Percentiles rank a stretch among this genome's conserved stretches.
phyloP scores from a whole-genome alignment of 768 basidiomycete species.

The Leccinum rimulosum region DNA sequence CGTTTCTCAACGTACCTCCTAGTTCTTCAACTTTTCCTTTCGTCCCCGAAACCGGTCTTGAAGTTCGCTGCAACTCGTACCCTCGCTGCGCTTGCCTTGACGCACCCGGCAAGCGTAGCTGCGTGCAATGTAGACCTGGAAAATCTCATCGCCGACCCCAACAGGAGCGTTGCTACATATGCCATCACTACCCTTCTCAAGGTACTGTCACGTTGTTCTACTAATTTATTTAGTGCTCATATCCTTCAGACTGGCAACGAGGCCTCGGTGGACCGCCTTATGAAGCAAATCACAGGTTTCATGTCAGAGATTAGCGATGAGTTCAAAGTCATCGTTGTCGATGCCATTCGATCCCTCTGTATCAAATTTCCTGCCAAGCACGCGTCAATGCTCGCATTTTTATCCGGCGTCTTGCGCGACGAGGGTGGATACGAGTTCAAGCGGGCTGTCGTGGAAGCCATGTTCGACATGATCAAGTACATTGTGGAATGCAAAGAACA shows the following conservation, averaged over 20 bases:
- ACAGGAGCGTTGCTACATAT: slow-evolving; percentile 96
- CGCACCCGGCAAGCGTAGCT: slow-evolving; percentile 83
- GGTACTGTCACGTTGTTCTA: slow-evolving; percentile 39
- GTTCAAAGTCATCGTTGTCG: slow-evolving; percentile 99
- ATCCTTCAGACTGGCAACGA: slow-evolving; percentile 88
- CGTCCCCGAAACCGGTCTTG: slow-evolving; percentile 90
- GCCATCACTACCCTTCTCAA: slow-evolving; percentile 98
- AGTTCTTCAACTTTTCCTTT: slow-evolving; percentile 95
- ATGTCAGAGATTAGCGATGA: slow-evolving; percentile 99
- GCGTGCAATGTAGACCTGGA: slow-evolving; percentile 96
- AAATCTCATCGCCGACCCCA: slow-evolving; percentile 91
- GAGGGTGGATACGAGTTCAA: slow-evolving; percentile 99
- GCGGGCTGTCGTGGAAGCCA: slow-evolving; percentile 97
- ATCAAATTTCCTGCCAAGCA: slow-evolving; percentile 99
- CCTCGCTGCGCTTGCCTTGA: slow-evolving; percentile 82
- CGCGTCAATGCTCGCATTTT: slow-evolving; percentile 93
- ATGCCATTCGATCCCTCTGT: slow-evolving; percentile 96
- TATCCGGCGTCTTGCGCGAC: slow-evolving; percentile 93
- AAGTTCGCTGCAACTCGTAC: slow-evolving; percentile 98
- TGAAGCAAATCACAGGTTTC: slow-evolving; percentile 99
- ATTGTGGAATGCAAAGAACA: slow-evolving; percentile 96
- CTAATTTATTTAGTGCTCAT: slow-evolving; percentile 1
- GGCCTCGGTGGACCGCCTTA: slow-evolving; percentile 96
- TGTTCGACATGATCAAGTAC: slow-evolving; percentile 99
- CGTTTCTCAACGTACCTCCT: slow-evolving; percentile 9